phyloP scores from a whole-genome alignment of 352 stramenopile genomes.

The Phytophthora pseudosyringae region DNA sequence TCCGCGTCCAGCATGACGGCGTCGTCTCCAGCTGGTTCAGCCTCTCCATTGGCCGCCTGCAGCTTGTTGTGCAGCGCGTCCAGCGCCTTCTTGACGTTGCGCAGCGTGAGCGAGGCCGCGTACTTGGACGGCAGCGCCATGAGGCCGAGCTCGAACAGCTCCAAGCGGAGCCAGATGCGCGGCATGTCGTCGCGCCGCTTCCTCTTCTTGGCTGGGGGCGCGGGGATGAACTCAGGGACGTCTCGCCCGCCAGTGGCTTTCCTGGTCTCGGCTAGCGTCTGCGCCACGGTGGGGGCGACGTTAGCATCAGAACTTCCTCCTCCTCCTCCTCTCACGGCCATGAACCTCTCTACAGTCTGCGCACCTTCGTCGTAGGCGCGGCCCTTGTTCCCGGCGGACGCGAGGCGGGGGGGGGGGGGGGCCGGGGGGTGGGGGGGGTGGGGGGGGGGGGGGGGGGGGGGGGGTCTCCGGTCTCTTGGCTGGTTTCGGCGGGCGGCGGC shows the following conservation, averaged over 20 bases:
- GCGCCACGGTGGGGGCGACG: conserved; percentile 17
- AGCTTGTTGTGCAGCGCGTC: conserved; percentile 63
- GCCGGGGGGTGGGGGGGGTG: no score
- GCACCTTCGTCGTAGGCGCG: conserved; percentile 46
- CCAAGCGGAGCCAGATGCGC: conserved; percentile 82
- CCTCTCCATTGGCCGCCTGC: conserved; percentile 19
- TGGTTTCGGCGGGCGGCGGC: conserved; percentile 6
- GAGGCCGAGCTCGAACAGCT: conserved; percentile 88
- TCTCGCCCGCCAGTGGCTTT: conserved; percentile 41
- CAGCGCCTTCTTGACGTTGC: conserved; percentile 67
- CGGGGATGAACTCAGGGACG: conserved; percentile 36
- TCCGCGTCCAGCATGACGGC: conserved; percentile 48
- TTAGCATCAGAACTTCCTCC: conserved; percentile 31
- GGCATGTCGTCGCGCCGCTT: conserved; percentile 49
- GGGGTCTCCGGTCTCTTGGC: conserved; percentile 17
- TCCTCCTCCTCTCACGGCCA: conserved; percentile 7
- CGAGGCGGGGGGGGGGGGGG: conserved; percentile 4
- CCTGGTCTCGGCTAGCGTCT: conserved; percentile 39
- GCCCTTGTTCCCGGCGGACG: conserved; percentile 21
- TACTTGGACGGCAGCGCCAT: conserved; percentile 79
- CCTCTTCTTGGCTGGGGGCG: conserved; percentile 46
- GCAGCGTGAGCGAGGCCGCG: conserved; percentile 61
- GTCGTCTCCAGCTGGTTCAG: conserved; percentile 40
- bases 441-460: no score
- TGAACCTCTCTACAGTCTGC: conserved; percentile 19